Conservation (phyloP, 192 early-diverging fungal species). For the Gamsiella multidivaricata region DNA sequence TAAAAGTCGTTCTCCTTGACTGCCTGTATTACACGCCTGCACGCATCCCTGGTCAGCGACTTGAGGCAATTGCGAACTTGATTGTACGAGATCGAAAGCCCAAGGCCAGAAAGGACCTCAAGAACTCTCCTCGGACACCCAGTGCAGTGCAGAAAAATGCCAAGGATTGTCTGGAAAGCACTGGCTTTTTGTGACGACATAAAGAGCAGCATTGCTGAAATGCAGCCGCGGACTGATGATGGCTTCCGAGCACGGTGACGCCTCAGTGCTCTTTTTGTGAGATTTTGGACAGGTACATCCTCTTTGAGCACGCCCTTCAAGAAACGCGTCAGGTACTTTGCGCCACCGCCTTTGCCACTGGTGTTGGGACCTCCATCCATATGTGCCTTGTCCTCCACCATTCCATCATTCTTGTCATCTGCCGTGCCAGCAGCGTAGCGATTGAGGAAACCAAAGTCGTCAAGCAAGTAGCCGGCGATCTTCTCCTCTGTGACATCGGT, state of each 20-base stretch:
- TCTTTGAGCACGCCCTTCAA: conserved; percentile 23
- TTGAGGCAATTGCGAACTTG: not conserved
- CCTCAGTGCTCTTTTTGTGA: not conserved
- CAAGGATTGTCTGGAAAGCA: conserved; percentile 22
- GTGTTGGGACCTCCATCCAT: too few species aligned
- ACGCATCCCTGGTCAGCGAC: conserved; percentile 20
- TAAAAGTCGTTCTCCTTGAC: not conserved
- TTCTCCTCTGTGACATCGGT: conserved; percentile 13
- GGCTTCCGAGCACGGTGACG: conserved; percentile 2
- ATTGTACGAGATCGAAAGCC: conserved; percentile 22
- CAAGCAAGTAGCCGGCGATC: not conserved
- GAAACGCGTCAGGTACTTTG: conserved; percentile 8
- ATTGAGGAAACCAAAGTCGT: conserved; percentile 9
- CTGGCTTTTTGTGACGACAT: conserved; percentile 12
- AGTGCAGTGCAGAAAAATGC: conserved; percentile 14
- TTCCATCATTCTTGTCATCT: too few species aligned
- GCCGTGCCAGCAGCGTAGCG: too few species aligned
- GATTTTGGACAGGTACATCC: conserved; percentile 7
- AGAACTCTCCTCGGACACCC: conserved; percentile 10
- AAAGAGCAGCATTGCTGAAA: conserved; percentile 17
- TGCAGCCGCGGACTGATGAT: conserved; percentile 17
- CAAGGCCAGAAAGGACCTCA: conserved; percentile 7
- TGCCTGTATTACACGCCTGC: not conserved
- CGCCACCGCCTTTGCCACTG: too few species aligned
- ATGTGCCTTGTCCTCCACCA: too few species aligned